Percentiles rank a stretch among this genome's conserved stretches.
Evolutionary conservation across 2,329 filamentous ascomycete genomes (phyloP).

Genomic region (Mycogone perniciosa): DNA sequence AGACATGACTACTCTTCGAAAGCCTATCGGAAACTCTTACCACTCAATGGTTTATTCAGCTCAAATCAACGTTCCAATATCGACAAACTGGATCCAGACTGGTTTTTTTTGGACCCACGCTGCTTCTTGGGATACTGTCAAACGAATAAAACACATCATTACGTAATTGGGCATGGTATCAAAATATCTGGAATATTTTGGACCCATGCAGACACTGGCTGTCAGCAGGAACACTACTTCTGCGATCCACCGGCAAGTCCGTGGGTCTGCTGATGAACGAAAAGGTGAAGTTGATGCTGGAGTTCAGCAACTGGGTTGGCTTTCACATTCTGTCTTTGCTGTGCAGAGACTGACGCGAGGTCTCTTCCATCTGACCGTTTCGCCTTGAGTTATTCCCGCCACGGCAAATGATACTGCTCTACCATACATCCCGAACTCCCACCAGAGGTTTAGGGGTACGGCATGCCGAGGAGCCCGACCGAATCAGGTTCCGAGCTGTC

Average conservation of each 20-base stretch:
- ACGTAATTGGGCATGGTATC: conserved; percentile 24
- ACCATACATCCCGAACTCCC: neutral
- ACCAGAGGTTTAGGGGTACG: neutral
- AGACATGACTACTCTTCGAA: conserved; percentile 24
- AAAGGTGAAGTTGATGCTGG: conserved; percentile 24
- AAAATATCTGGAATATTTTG: conserved; percentile 34
- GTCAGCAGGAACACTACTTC: conserved; percentile 33
- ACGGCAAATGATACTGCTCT: neutral
- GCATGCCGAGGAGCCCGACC: conserved; percentile 3
- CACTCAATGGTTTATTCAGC: conserved; percentile 24
- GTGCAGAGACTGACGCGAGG: conserved; percentile 22
- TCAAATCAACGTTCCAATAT: conserved; percentile 14
- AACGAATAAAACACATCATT: conserved; percentile 25
- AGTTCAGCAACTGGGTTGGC: conserved; percentile 25
- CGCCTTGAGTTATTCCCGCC: conserved; percentile 3
- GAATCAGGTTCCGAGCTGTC: neutral
- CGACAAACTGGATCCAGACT: conserved; percentile 19
- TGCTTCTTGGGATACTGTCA: conserved; percentile 23
- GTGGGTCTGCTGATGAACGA: conserved; percentile 13
- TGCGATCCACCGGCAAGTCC: conserved; percentile 3
- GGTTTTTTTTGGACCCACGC: conserved; percentile 19
- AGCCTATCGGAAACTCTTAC: conserved; percentile 20
- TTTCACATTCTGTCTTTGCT: conserved; percentile 23
- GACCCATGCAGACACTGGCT: conserved; percentile 37
- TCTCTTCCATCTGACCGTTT: conserved; percentile 9